Base-by-base conservation (phyloP, 2,329 filamentous ascomycete species). In the Aureobasidium sp. region DNA sequence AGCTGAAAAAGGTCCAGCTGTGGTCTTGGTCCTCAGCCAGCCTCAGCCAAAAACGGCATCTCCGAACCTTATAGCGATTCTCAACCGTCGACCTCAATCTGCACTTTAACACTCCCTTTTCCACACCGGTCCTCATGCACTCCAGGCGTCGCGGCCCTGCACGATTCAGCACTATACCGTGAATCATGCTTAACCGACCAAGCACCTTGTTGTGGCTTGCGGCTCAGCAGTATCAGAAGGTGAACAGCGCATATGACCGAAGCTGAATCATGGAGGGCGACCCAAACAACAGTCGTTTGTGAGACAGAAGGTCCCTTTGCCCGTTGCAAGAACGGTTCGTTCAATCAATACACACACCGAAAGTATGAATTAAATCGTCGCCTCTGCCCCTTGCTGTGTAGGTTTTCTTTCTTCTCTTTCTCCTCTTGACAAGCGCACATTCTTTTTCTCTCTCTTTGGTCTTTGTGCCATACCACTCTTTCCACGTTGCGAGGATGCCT, bases 21-120 rank as follows among this genome's bases (percentile, higher is more conserved):
- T 7, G 14, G n/a, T 10, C 32, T 3, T 6, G 16, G 32, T 44
- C 41, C 32, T 47, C 12, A 35, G 29, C 44, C 44, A 44, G 38
- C 32, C 22, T 37, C 32, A 48, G 44, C 32, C 45, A 27, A 21
- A 50, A 50, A 50, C 45, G 45, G 45, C 45, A 50, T 50, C 34
- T 39, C 45, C 45, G 45, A 50, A 50, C 45, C 25, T 50, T 45
- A 29, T 29, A 45, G 39, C 19, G 24, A 22, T 32, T 24, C 19
- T n/a, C 12, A 50, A 50, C 45, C 34, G 34, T 39, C 45, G 16
- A 45, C 41, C 27, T 44, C 41, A 44, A 34, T 35, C 17, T 25
- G 7, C 30, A 47, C 19, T 25, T 48, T 35, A n/a, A 17, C 25
- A 16, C 6, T 21, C n/a, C 11, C 16, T 44, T 11, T 32, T 34